These are phyloP conservation scores for Ophiostoma fasciatum DNA, from an alignment of 2,329 filamentous ascomycete genomes.

Conservation along the genomic window DNA sequence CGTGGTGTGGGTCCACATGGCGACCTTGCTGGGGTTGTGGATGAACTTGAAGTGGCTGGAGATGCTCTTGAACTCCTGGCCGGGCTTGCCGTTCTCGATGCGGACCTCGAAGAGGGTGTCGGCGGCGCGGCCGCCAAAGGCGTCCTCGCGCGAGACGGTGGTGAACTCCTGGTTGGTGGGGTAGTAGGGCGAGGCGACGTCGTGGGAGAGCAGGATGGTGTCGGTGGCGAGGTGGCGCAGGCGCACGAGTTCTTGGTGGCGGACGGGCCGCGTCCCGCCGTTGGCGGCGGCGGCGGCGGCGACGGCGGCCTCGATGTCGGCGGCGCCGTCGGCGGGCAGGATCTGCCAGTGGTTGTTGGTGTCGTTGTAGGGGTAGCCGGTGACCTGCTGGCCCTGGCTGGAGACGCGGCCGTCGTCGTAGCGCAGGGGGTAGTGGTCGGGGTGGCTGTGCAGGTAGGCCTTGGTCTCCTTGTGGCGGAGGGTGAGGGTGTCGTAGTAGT, in stretches of 20 bases:
- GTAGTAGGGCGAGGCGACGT: slow-evolving; percentile 90
- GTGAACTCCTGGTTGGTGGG: slow-evolving; percentile 99
- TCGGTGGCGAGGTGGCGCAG: slow-evolving; percentile 79
- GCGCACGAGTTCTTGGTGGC: slow-evolving; percentile 73
- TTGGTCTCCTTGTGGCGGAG: slow-evolving; percentile 96
- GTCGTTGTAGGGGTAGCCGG: slow-evolving; percentile 94
- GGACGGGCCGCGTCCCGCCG: slow-evolving; percentile 50
- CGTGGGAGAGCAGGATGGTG: slow-evolving; percentile 77
- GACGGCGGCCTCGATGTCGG: slow-evolving; percentile 43
- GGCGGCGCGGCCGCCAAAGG: slow-evolving; percentile 58
- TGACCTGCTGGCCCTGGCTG: slow-evolving; percentile 95
- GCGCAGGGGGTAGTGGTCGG: slow-evolving; percentile 75
- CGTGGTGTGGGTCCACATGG: slow-evolving; percentile 96
- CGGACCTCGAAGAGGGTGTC: slow-evolving; percentile 89
- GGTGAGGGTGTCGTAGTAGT: slow-evolving; percentile 81
- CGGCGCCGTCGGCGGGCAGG: slow-evolving; percentile 49
- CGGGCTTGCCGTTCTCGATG: slow-evolving; percentile 70
- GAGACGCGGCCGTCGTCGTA: slow-evolving; percentile 97
- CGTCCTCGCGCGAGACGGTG: slow-evolving; percentile 58
- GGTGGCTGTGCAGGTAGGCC: slow-evolving; percentile 87
- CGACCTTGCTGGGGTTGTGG: slow-evolving; percentile 87
- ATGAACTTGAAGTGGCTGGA: slow-evolving; percentile 92
- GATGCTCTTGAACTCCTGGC: slow-evolving; percentile 77
- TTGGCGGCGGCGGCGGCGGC: slow-evolving; percentile 40
- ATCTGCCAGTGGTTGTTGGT: slow-evolving; percentile 99